These are phyloP conservation scores for Aspergillus avenaceus DNA, from an alignment of 495 filamentous ascomycete genomes.

Conservation along the genomic window DNA sequence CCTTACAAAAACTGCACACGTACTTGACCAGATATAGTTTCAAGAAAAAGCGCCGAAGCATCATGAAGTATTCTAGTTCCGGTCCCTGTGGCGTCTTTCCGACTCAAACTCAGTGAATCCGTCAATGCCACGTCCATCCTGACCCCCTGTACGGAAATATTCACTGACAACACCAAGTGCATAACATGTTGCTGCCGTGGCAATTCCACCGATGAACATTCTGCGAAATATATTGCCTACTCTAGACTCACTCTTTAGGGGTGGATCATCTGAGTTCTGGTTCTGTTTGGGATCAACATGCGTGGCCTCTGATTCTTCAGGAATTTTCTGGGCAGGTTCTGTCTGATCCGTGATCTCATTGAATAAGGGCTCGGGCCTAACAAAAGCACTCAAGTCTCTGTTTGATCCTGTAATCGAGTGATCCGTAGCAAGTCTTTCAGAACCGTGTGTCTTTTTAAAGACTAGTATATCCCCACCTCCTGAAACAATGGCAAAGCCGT, in stretches of 20 bases:
- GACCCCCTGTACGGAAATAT: constrained; percentile 58
- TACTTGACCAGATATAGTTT: no score
- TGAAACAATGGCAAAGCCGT: constrained; percentile 72
- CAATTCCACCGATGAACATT: constrained; percentile 52
- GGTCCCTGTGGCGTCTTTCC: constrained; percentile 29
- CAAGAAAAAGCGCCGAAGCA: no score
- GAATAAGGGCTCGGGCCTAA: not conserved
- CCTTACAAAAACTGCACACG: no score
- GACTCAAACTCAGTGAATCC: constrained; percentile 47
- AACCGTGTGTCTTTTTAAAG: constrained; percentile 56
- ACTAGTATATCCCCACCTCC: constrained; percentile 68
- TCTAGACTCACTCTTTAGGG: constrained; percentile 20
- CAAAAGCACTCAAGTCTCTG: not conserved
- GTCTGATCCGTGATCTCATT: not conserved
- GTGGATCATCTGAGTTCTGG: not conserved
- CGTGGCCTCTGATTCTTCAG: constrained; percentile 7
- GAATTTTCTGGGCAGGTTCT: constrained; percentile 42
- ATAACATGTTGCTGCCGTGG: constrained; percentile 62
- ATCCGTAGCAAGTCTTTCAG: not conserved
- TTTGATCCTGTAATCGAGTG: constrained; percentile 11
- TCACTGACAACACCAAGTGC: constrained; percentile 65
- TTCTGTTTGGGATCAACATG: constrained; percentile 1
- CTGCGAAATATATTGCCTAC: constrained; percentile 40
- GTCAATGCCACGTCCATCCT: constrained; percentile 49
- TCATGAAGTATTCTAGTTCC: not conserved